Evolutionary conservation across 2,329 filamentous ascomycete genomes (phyloP), one percentile per base, ranked within the genome.

Genomic region (Sclerotiophoma versabilis): DNA sequence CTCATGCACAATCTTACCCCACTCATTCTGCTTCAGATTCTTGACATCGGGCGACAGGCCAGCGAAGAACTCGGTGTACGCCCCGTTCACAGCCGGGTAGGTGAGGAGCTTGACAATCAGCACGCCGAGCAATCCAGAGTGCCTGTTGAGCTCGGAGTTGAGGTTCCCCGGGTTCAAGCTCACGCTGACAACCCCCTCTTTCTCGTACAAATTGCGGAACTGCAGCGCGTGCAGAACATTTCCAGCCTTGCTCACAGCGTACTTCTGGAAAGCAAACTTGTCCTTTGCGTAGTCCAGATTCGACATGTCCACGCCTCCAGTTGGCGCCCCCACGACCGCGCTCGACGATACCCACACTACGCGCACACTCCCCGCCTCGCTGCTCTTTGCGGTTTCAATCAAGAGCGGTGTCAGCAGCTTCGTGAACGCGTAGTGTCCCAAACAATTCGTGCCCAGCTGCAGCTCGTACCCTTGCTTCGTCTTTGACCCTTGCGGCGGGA

Each of bases 361-460:
- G 10, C 77, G 66, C 5, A 77, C 72, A 11, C 58, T 61, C 15
- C 61, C 66, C 5, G 54, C 37, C 2, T 52, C 56, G 2, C 61
- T 59, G 10, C 39, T 49, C 38, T 56, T 48, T 0, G 73, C 76
- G 0, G 77, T 74, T 10, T 63, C 41, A 0, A 55, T 29, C 4
- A 80, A 64, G 6, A 73, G 20, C 0, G 77, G 76, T 0, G 70
- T 64, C 1, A 80, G 65, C 0, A 76, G 54, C 46, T 76, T 62
- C 0, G 73, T 77, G 34, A 80, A 73, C 1, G 79, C 69, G 39
- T 74, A 76, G 2, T 75, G 75, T 0, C 70, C 78, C 1, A 80
- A 47, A 48, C 69, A 73, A 52, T 80, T 78, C 5, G 73, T 76
- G 7, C 71, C 78, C 6, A 79, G 62, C 45, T 77, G 72, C 2